Evolutionary conservation across 495 filamentous ascomycete species (phyloP).

Genomic region (Penicillium goetzii): DNA sequence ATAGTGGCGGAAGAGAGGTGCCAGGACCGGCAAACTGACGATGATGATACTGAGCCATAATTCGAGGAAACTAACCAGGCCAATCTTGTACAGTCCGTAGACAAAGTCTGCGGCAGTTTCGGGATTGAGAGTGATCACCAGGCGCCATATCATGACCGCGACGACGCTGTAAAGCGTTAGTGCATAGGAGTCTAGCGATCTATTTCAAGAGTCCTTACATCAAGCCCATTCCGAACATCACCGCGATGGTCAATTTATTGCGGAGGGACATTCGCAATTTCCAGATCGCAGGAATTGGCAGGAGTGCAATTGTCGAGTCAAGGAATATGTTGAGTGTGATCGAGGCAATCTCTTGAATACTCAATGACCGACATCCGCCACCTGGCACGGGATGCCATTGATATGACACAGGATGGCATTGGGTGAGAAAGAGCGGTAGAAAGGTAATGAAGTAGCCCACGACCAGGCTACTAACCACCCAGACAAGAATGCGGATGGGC

Average conservation of each 20-base stretch:
- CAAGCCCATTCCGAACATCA: slow-evolving; percentile 18
- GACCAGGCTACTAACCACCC: slow-evolving; percentile 15
- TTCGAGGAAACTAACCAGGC: slow-evolving; percentile 15
- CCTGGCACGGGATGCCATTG: slow-evolving; percentile 11
- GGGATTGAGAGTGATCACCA: slow-evolving; percentile 13
- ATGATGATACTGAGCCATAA: slow-evolving; percentile 19
- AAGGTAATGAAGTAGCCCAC: slow-evolving; percentile 14
- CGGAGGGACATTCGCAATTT: slow-evolving; percentile 12
- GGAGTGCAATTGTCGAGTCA: slow-evolving; percentile 8
- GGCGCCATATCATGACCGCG: slow-evolving; percentile 16
- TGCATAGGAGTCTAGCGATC: not conserved
- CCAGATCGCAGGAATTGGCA: slow-evolving; percentile 14
- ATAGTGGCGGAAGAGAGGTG: slow-evolving; percentile 15
- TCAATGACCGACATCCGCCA: slow-evolving; percentile 7
- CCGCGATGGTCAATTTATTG: slow-evolving; percentile 13
- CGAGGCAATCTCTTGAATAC: slow-evolving; percentile 15
- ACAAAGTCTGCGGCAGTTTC: slow-evolving; percentile 7
- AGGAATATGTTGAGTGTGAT: slow-evolving; percentile 13
- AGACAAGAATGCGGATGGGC: slow-evolving; percentile 15
- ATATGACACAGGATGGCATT: slow-evolving; percentile 14
- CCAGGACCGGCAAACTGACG: slow-evolving; percentile 13
- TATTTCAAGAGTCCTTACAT: not conserved
- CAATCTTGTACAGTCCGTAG: slow-evolving; percentile 12
- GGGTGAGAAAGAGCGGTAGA: slow-evolving; percentile 13
- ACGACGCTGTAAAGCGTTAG: slow-evolving; percentile 9